A percentile compares a stretch with the other conserved stretches of the same genome.
Conservation (phyloP, 768 basidiomycete genomes). For the Lentinula aciculospora region DNA sequence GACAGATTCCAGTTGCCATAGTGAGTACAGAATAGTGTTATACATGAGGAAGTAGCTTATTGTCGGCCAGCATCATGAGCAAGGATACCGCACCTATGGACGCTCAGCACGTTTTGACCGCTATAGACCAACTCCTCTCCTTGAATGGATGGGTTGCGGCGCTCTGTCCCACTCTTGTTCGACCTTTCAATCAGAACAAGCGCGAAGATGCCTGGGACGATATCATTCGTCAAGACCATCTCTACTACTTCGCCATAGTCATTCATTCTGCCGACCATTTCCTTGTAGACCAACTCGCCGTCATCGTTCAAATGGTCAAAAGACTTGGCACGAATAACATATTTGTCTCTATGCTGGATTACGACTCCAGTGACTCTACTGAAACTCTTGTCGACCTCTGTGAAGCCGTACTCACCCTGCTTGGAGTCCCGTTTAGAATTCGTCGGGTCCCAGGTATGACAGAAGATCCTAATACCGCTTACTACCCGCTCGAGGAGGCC, state of each 20-base stretch:
- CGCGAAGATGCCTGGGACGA: constrained; percentile 85
- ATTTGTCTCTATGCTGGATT: constrained; percentile 98
- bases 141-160: constrained; percentile 98
- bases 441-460: constrained; percentile 93
- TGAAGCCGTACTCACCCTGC: constrained; percentile 89
- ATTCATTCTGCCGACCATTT: constrained; percentile 99
- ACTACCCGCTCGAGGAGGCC: constrained; percentile 95
- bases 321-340: constrained; percentile 85
- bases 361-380: constrained; percentile 92
- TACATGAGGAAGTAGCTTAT: neutral
- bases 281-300: constrained; percentile 95
- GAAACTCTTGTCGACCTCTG: constrained; percentile 91
- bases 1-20: constrained; percentile 87
- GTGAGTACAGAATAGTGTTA: constrained; percentile 37
- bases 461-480: constrained; percentile 75
- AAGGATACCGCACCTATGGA: constrained; percentile 87
- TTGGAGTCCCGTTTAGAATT: constrained; percentile 92
- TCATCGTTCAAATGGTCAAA: constrained; percentile 93
- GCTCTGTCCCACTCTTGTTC: constrained; percentile 84
- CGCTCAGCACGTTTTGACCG: constrained; percentile 80
- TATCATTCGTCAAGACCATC: constrained; percentile 72
- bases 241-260: constrained; percentile 93
- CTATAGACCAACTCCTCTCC: constrained; percentile 91
- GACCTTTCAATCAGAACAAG: constrained; percentile 94
- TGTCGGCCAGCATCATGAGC: constrained; percentile 57